Evolutionary conservation across 1,139 yeast species (phyloP).

Genomic region (Hyphopichia buzzinii): DNA sequence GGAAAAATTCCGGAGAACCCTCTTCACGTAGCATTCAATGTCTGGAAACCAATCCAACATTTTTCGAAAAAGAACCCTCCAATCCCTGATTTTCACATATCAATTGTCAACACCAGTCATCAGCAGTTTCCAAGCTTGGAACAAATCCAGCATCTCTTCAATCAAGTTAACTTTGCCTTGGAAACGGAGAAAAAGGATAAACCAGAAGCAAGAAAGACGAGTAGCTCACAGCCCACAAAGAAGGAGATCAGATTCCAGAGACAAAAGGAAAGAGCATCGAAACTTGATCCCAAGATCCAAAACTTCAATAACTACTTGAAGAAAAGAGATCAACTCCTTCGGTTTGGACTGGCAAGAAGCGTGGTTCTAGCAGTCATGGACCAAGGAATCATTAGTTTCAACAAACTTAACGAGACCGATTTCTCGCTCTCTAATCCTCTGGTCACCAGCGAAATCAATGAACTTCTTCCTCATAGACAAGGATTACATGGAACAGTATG

Average conservation of each 20-base stretch:
- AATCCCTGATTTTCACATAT: conserved; percentile 71
- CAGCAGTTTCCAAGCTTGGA: conserved; percentile 52
- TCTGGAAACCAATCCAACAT: conserved; percentile 79
- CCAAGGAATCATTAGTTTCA: conserved; percentile 69
- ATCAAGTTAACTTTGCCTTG: conserved; percentile 15
- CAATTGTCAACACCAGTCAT: conserved; percentile 52
- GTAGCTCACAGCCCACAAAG: conserved; percentile 14
- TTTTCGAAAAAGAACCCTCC: conserved; percentile 66
- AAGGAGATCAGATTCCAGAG: conserved; percentile 19
- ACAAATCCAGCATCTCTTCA: conserved; percentile 33
- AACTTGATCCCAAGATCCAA: conserved; percentile 23
- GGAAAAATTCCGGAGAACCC: neutral
- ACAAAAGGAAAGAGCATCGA: conserved; percentile 25
- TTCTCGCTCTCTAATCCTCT: conserved; percentile 43
- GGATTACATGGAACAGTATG: conserved; percentile 18
- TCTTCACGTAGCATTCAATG: conserved; percentile 46
- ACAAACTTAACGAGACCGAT: conserved; percentile 56
- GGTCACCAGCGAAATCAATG: conserved; percentile 10
- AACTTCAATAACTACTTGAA: conserved; percentile 25
- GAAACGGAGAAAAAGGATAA: conserved; percentile 5
- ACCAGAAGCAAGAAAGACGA: conserved; percentile 13
- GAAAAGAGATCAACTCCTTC: conserved; percentile 26
- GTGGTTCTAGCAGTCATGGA: conserved; percentile 67
- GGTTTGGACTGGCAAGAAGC: conserved; percentile 47
- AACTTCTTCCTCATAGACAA: conserved; percentile 11